These are phyloP conservation scores for Claviceps paspali DNA, from an alignment of 2,329 filamentous ascomycete species.

Conservation along the genomic window DNA sequence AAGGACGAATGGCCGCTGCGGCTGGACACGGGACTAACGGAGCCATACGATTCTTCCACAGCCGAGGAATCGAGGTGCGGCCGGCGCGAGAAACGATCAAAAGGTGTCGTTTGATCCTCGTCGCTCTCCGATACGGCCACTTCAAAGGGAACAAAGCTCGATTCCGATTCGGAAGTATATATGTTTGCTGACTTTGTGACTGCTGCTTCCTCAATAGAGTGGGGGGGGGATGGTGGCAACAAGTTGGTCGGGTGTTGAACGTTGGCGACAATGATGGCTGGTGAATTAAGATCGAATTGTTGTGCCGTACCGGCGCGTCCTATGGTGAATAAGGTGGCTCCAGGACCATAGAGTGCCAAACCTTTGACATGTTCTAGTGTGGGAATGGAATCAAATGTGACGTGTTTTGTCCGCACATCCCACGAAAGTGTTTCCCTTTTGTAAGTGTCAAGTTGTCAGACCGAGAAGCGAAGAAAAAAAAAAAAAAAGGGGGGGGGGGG, in stretches of 20 bases:
- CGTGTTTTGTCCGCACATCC: slow-evolving; percentile 97
- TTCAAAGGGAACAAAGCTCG: slow-evolving; percentile 39
- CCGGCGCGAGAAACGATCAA: slow-evolving; percentile 60
- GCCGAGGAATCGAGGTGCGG: slow-evolving; percentile 46
- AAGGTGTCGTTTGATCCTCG: slow-evolving; percentile 59
- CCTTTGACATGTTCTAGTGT: slow-evolving; percentile 70
- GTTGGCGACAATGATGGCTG: slow-evolving; percentile 65
- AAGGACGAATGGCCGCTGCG: slow-evolving; percentile 45
- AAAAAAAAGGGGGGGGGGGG: neutral
- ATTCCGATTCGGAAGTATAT: slow-evolving; percentile 36
- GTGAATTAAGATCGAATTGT: slow-evolving; percentile 85
- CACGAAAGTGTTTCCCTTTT: slow-evolving; percentile 76
- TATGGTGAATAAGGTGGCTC: slow-evolving; percentile 82
- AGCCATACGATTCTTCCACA: slow-evolving; percentile 40
- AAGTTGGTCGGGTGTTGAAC: slow-evolving; percentile 72
- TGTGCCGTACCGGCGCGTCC: slow-evolving; percentile 80
- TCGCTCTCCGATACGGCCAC: slow-evolving; percentile 56
- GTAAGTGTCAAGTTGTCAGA: neutral
- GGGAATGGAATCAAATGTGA: slow-evolving; percentile 77
- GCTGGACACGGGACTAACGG: slow-evolving; percentile 51
- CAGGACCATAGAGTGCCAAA: slow-evolving; percentile 76
- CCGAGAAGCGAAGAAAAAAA: neutral
- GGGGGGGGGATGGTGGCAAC: slow-evolving; percentile 67
- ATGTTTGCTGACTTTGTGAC: slow-evolving; percentile 36
- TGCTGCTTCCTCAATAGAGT: slow-evolving; percentile 58